Evolutionary conservation across 2,329 filamentous ascomycete species (phyloP), one percentile per base, ranked within the genome.

Genomic region (Akanthomyces uredinophilus): DNA sequence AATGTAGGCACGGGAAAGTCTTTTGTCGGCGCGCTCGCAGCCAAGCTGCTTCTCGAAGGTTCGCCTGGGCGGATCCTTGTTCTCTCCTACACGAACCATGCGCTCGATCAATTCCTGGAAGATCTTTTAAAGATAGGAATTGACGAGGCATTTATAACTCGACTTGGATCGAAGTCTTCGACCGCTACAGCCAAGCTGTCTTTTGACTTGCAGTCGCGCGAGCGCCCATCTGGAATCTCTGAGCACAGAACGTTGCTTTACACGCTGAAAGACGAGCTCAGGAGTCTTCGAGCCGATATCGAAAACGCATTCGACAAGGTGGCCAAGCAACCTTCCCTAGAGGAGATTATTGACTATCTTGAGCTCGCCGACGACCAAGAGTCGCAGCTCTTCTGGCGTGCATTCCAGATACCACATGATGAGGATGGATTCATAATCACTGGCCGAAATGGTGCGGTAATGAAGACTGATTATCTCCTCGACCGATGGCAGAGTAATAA

Each of bases 1-100:
- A n/a, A n/a, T n/a, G n/a, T 32, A 87, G 86, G 87, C 0, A 92
- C 88, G 0, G 90, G 90, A 1, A 93, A 93, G 66, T 91, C 88
- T 0, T 90, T 90, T 64, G 81, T 91, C 3, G 90, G 90, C 0
- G 85, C 88, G 0, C 73, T 89, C 2, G 75, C 87, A 1, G 81
- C 84, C 0, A 86, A 86, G 58, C 71, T 78, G 0, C 68, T 92
- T 0, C 72, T 85, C 22, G 69, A 82, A 1, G 67, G 77, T 5
- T 84, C 82, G 0, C 22, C 66, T 0, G 75, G 82, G 32, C 82
- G 70, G 0, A 81, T 92, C 0, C 75, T 93, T 0, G 82, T 92
- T 0, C 71, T 89, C 2, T 86, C 83, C 29, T 91, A 85, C 62
- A 91, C 87, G 0, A 89, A 90, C 58, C 87, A 89, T 65, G 85